Evolutionary conservation across 805 yeast genomes (phyloP), one percentile per base, ranked within the genome.

Genomic region (Starmerella roubikii): DNA sequence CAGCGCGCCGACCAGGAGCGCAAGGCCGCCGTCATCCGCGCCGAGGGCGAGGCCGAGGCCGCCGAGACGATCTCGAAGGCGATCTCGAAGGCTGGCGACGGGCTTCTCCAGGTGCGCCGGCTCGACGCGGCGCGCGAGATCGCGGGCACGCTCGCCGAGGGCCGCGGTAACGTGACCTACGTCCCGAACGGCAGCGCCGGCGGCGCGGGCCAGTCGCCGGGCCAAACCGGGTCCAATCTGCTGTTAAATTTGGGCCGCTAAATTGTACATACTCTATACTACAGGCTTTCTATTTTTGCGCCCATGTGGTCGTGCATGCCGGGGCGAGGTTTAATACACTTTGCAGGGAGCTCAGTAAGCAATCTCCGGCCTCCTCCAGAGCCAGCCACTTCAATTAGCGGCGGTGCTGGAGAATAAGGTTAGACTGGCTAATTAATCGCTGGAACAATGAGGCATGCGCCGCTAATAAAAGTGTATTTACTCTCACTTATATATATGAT

Each of bases 31-130:
- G 84, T 91, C 53, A 86, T 91, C 50, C 76, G 97, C 54, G 98
- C 98, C 22, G 98, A 91, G 64, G 98, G 97, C 64, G 98, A 91
- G 65, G 98, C 98, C 36, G 97, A 91, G 61, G 84, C 94, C 42
- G 98, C 98, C 3, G 97, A 91, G 44, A 76, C 76, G 45, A 91
- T 91, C 46, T 84, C 95, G 26, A 82, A 77, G 61, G 96, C 97
- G 4, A 71, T 91, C 49, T 74, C 78, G 39, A 86, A 85, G 66
- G 85, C 93, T 19, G 98, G 98, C 59, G 97, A 91, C 56, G 97
- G 97, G 50, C 69, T 91, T 51, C 68, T 91, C 56, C 71, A 82
- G 67, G 86, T 91, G 53, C 75, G 98, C 70, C 74, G 97, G 65
- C 74, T 91, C 51, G 98, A 91, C 59, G 96, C 98, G 1, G 81